A percentile compares a stretch with the other conserved stretches of the same genome.
Conservation (phyloP, 2,329 filamentous ascomycete species). For the Alternaria metachromatica region DNA sequence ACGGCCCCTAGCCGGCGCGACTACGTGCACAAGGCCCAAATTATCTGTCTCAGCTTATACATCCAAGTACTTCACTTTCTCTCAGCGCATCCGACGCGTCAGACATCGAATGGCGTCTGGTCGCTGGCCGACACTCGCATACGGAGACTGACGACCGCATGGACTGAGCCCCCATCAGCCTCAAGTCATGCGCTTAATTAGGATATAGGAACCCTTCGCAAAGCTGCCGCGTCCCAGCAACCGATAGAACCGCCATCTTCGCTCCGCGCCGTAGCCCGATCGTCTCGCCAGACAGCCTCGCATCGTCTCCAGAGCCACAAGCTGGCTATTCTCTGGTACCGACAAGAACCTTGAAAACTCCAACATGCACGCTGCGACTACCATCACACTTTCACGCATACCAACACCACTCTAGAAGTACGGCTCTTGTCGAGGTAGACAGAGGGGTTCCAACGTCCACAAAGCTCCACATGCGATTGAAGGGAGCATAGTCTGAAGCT, state of each 20-base stretch:
- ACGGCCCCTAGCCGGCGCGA: neutral
- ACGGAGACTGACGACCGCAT: neutral
- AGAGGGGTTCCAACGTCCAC: neutral
- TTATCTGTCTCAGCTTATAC: neutral
- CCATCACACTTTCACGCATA: neutral
- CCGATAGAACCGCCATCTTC: constrained; percentile 58
- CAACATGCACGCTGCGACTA: neutral
- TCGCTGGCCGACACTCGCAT: neutral
- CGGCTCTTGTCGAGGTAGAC: neutral
- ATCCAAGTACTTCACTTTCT: neutral
- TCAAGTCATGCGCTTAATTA: neutral
- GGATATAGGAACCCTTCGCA: neutral
- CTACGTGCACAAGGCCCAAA: neutral
- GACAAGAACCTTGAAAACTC: constrained; percentile 14
- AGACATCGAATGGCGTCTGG: neutral
- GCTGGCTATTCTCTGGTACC: too few relatives aligned
- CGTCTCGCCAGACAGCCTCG: constrained; percentile 56
- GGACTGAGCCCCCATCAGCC: neutral
- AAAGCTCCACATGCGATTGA: neutral
- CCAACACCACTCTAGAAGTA: neutral
- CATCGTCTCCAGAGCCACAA: constrained; percentile 59
- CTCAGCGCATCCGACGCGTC: neutral
- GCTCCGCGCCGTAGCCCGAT: constrained; percentile 58
- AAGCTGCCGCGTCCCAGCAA: constrained; percentile 55
- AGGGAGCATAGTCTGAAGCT: neutral